phyloP scores from a whole-genome alignment of 1,284 basidiomycete species.

The Cerioporus squamosus region DNA sequence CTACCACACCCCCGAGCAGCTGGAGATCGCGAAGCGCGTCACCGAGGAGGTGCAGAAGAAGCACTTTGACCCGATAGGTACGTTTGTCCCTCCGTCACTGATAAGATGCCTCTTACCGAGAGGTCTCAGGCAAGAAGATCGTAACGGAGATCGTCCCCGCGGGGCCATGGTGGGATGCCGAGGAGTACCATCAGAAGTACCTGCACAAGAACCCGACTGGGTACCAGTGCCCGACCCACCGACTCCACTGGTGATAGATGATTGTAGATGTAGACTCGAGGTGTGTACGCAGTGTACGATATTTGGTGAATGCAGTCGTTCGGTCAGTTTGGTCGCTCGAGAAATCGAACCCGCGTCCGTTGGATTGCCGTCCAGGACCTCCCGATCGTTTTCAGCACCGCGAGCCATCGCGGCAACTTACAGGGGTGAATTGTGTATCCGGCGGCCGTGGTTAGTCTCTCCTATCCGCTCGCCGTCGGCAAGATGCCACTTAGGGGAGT shows the following conservation, averaged over 20 bases:
- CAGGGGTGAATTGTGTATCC: too few species aligned
- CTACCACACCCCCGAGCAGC: constrained; percentile 79
- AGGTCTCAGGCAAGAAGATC: constrained; percentile 58
- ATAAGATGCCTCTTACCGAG: background rate
- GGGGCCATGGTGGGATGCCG: constrained; percentile 80
- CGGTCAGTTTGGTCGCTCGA: too few species aligned
- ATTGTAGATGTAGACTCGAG: background rate
- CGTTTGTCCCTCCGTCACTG: background rate
- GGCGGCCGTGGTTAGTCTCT: too few species aligned
- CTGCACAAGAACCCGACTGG: constrained; percentile 67
- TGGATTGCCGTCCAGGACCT: too few species aligned
- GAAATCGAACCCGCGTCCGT: too few species aligned
- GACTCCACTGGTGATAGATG: constrained; percentile 50
- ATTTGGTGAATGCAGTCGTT: background rate
- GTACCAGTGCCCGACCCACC: constrained; percentile 58
- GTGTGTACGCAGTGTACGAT: background rate
- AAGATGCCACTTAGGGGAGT: too few species aligned
- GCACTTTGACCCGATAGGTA: constrained; percentile 74
- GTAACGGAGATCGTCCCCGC: constrained; percentile 74
- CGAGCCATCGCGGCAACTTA: too few species aligned
- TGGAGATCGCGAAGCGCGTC: constrained; percentile 74
- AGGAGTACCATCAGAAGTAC: constrained; percentile 87
- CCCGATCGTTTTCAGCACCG: too few species aligned
- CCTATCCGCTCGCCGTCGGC: too few species aligned
- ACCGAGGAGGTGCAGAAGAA: constrained; percentile 87